Percentiles rank a stretch among this genome's conserved stretches.
These are phyloP conservation scores for Apiotrichum brassicae DNA, from an alignment of 1,284 basidiomycete species.

Conservation along the genomic window DNA sequence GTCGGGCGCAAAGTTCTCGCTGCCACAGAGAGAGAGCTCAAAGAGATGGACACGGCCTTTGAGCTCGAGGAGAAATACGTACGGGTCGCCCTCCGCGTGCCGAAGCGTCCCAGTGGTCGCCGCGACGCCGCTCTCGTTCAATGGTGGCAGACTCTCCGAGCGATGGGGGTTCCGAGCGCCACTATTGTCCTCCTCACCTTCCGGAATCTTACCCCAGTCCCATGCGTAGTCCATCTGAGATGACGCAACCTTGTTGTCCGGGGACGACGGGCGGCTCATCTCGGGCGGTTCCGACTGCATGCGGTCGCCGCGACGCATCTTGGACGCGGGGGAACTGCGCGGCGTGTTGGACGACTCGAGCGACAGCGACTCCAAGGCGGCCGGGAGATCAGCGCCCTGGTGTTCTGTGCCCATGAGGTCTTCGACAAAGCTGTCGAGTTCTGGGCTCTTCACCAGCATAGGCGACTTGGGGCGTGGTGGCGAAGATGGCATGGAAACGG, in stretches of 20 bases:
- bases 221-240: constrained; percentile 41
- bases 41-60: constrained; percentile 47
- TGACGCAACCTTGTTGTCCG: neutral
- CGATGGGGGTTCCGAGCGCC: constrained; percentile 2
- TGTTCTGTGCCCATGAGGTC: constrained; percentile 15
- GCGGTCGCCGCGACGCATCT: constrained; percentile 5
- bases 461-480: constrained; percentile 4
- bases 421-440: constrained; percentile 10
- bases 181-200: constrained; percentile 3
- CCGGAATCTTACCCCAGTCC: constrained; percentile 39
- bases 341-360: constrained; percentile 6
- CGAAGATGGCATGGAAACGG: constrained; percentile 3
- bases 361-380: constrained; percentile 9
- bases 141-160: constrained; percentile 7
- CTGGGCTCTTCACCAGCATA: neutral
- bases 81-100: constrained; percentile 48
- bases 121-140: neutral
- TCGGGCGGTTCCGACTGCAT: constrained; percentile 16
- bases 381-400: constrained; percentile 2
- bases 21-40: constrained; percentile 48
- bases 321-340: neutral
- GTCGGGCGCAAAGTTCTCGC: constrained; percentile 30
- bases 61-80: constrained; percentile 49
- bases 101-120: constrained; percentile 27
- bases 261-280: constrained; percentile 13